phyloP scores from a whole-genome alignment of 2,329 filamentous ascomycete genomes.

The Aspergillus flavus region DNA sequence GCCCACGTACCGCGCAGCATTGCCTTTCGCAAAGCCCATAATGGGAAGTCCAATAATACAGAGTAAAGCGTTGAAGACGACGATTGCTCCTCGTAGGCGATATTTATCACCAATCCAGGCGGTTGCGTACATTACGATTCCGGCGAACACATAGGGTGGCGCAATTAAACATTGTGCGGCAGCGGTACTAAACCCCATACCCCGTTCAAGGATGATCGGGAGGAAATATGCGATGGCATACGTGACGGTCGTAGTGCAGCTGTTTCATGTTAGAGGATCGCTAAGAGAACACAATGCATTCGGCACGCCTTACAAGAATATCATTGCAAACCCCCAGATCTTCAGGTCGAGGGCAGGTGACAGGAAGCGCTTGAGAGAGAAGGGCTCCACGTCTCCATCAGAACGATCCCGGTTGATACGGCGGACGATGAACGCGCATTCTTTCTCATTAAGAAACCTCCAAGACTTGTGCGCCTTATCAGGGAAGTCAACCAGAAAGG shows the following conservation, averaged over 20 bases:
- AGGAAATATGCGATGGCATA: slow-evolving; percentile 80
- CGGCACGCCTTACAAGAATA: slow-evolving; percentile 52
- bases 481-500: slow-evolving; percentile 44
- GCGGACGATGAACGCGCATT: slow-evolving; percentile 54
- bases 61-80: slow-evolving; percentile 67
- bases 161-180: slow-evolving; percentile 71
- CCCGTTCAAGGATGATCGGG: slow-evolving; percentile 67
- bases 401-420: slow-evolving; percentile 56
- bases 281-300: slow-evolving; percentile 21
- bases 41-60: slow-evolving; percentile 71
- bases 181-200: slow-evolving; percentile 66
- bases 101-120: slow-evolving; percentile 70
- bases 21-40: slow-evolving; percentile 65
- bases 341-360: slow-evolving; percentile 53
- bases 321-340: slow-evolving; percentile 56
- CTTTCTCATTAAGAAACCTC: slow-evolving; percentile 39
- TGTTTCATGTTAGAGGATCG: slow-evolving; percentile 5
- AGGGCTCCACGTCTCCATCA: slow-evolving; percentile 53
- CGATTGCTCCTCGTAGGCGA: slow-evolving; percentile 65
- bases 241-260: slow-evolving; percentile 66
- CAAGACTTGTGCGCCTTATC: slow-evolving; percentile 35
- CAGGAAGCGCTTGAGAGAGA: slow-evolving; percentile 50
- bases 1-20: slow-evolving; percentile 69
- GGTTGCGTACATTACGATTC: slow-evolving; percentile 61
- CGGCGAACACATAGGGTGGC: slow-evolving; percentile 68